Percentiles rank a stretch among this genome's conserved stretches.
phyloP scores from a whole-genome alignment of 139 green algal species.

The Closterium sp. region DNA sequence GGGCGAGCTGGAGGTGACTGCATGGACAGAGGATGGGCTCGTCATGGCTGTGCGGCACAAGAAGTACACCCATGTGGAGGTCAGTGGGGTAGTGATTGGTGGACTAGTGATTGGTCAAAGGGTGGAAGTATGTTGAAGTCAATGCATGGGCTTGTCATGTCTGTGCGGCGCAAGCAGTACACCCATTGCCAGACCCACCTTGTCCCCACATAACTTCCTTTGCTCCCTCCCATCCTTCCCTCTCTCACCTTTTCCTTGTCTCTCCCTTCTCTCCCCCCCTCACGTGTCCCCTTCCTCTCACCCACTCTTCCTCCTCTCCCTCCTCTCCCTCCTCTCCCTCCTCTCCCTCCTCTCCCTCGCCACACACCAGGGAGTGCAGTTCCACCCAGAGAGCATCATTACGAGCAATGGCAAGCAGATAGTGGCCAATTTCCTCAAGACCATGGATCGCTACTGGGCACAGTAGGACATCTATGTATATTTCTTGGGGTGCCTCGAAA shows the following conservation, averaged over 20 bases:
- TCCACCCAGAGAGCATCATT: conserved; percentile 81
- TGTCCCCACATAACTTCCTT: background rate
- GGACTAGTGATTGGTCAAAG: background rate
- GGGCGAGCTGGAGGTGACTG: conserved; percentile 87
- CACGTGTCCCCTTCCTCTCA: background rate
- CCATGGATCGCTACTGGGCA: conserved; percentile 13
- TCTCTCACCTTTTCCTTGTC: background rate
- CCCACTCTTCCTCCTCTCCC: background rate
- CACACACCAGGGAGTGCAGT: conserved; percentile 80
- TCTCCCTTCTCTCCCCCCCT: conserved; percentile 10
- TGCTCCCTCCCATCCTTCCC: background rate
- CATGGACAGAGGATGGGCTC: conserved; percentile 95
- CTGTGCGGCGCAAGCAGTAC: conserved; percentile 71
- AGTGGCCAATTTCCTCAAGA: conserved; percentile 37
- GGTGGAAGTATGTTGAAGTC: background rate
- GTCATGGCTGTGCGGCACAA: conserved; percentile 95
- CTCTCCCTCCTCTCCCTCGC: background rate
- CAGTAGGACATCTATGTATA: background rate
- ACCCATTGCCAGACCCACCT: background rate
- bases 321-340: background rate
- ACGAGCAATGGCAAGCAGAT: conserved; percentile 40
- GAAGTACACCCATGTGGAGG: conserved; percentile 58
- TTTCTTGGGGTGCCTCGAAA: no score
- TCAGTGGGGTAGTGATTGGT: background rate
- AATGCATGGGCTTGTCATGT: conserved; percentile 91